phyloP scores from a whole-genome alignment of 768 basidiomycete species.

The Suillus brevipes region DNA sequence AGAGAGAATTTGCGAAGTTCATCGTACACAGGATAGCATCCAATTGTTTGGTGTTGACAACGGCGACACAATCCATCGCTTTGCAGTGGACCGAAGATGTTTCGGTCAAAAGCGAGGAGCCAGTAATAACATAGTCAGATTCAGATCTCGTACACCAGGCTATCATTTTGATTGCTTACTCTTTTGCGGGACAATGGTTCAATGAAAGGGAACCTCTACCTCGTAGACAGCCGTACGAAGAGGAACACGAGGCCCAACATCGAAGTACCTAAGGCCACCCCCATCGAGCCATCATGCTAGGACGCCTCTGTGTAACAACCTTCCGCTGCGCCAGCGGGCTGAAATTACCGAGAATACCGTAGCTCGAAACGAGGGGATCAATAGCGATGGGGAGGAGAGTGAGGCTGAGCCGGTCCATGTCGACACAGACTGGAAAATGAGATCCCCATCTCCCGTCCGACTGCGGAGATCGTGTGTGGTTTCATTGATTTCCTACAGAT shows the following conservation, averaged over 20 bases:
- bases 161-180: neutral
- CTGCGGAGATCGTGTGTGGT: conserved; percentile 59
- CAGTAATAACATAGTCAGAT: neutral
- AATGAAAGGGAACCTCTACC: neutral
- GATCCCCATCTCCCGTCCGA: conserved; percentile 18
- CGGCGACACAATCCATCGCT: neutral
- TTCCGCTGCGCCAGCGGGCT: too few relatives aligned
- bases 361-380: too few relatives aligned
- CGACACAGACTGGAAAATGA: too few relatives aligned
- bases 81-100: neutral
- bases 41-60: neutral
- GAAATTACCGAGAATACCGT: too few relatives aligned
- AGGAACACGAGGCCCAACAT: neutral
- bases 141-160: neutral
- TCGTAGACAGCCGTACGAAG: neutral
- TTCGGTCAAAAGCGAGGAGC: neutral
- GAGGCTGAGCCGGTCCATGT: too few relatives aligned
- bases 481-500: conserved; percentile 54
- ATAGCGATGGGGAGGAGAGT: too few relatives aligned
- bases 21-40: neutral
- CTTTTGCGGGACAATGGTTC: neutral
- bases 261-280: neutral
- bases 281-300: too few relatives aligned
- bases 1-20: neutral
- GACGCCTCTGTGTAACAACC: too few relatives aligned